Evolutionary conservation across 495 filamentous ascomycete species (phyloP).

Genomic region (Podospora fimiseda): DNA sequence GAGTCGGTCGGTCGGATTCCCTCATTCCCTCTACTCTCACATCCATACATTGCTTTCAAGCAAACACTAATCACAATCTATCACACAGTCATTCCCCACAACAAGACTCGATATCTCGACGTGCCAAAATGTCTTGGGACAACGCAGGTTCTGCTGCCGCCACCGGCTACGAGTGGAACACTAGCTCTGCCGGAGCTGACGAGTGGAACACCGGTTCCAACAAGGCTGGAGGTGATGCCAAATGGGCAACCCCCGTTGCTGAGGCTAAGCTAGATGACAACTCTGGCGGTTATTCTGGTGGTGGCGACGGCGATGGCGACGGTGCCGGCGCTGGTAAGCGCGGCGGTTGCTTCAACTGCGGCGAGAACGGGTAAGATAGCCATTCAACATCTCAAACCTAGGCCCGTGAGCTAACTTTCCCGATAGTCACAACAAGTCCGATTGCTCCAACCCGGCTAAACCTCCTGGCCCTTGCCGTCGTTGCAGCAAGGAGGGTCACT

Average conservation of each 20-base stretch:
- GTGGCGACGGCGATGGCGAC: constrained; percentile 56
- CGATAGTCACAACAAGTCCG: constrained; percentile 45
- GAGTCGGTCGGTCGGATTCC: no score
- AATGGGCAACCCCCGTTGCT: not conserved
- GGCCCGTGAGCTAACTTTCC: constrained; percentile 11
- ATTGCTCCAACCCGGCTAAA: constrained; percentile 41
- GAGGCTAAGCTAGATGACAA: not conserved
- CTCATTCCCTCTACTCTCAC: not conserved
- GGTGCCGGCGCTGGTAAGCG: constrained; percentile 13
- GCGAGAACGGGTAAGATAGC: constrained; percentile 55
- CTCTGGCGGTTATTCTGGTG: not conserved
- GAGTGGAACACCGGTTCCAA: not conserved
- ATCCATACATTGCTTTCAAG: not conserved
- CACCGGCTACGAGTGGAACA: not conserved
- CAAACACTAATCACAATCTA: not conserved
- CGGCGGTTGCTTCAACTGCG: constrained; percentile 68
- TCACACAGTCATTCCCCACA: not conserved
- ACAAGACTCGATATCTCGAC: not conserved
- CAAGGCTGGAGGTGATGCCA: not conserved
- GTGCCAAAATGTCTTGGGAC: constrained; percentile 4
- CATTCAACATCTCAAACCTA: not conserved
- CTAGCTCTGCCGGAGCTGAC: not conserved
- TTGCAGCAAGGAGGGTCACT: constrained; percentile 71
- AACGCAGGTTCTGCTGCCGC: not conserved
- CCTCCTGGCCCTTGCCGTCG: constrained; percentile 56